Evolutionary conservation across 192 early-diverging fungal species (phyloP).

Genomic region (Gryganskiella cystojenkinii): DNA sequence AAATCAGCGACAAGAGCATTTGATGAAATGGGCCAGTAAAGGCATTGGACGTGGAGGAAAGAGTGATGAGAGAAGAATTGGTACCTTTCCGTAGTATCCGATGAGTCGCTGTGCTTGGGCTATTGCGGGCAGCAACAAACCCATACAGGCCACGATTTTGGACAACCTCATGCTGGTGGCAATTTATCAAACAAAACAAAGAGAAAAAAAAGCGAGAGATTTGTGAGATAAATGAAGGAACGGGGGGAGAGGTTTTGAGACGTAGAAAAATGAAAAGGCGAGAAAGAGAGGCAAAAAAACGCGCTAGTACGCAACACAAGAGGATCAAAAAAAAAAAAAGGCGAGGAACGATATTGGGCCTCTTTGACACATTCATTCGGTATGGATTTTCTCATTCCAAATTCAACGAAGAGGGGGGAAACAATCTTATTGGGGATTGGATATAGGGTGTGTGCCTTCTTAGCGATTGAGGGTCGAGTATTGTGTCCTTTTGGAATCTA

Average conservation of each 20-base stretch:
- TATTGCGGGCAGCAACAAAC: conserved; percentile 9
- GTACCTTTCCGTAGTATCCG: conserved; percentile 45
- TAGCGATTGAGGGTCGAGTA: no score
- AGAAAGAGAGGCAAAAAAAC: not conserved
- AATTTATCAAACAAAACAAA: not conserved
- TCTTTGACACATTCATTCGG: no score
- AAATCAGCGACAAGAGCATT: no score
- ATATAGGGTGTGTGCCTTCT: no score
- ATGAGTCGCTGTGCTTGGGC: conserved; percentile 26
- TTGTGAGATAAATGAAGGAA: not conserved
- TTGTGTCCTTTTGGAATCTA: no score
- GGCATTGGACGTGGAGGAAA: not conserved
- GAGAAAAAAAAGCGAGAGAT: not conserved
- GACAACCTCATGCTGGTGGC: conserved; percentile 2
- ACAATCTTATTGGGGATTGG: no score
- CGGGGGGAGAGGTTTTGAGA: not conserved
- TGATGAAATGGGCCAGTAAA: no score
- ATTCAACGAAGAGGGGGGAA: no score
- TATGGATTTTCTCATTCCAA: no score
- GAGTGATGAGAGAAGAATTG: not conserved
- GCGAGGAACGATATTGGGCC: not conserved
- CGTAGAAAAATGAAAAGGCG: not conserved
- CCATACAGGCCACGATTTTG: not conserved
- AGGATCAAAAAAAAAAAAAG: not conserved
- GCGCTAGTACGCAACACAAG: not conserved